Percentiles rank a stretch among this genome's conserved stretches.
Conservation (phyloP, 179 eudicot genomes). For the Amaranthus tricolor region DNA sequence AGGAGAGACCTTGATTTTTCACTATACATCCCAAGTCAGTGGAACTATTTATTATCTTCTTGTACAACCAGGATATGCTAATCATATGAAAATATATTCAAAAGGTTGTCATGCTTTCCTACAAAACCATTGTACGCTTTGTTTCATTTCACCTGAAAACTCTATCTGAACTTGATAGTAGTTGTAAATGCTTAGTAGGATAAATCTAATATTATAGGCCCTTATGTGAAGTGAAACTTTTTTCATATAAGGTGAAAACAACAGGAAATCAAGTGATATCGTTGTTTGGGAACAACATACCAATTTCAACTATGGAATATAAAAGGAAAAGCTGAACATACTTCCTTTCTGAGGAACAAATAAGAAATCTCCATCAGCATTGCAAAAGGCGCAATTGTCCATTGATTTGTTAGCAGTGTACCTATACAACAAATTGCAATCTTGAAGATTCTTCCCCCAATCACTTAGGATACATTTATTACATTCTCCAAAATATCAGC, state of each 20-base stretch:
- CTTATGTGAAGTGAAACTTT: background rate
- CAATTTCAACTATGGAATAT: background rate
- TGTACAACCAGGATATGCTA: background rate
- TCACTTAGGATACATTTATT: background rate
- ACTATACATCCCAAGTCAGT: background rate
- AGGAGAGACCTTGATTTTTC: background rate
- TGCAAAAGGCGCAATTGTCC: conserved; percentile 85
- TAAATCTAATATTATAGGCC: too few relatives aligned
- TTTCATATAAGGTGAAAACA: background rate
- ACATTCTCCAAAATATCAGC: background rate
- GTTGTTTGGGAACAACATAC: background rate
- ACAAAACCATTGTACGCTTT: background rate
- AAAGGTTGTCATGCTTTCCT: background rate
- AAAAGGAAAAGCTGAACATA: conserved; percentile 38
- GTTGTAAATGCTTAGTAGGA: background rate
- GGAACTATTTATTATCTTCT: background rate
- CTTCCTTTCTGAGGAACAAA: conserved; percentile 96
- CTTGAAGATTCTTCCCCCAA: conserved; percentile 3
- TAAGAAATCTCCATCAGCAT: conserved; percentile 96
- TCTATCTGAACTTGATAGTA: background rate
- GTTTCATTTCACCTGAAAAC: background rate
- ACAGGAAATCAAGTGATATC: background rate
- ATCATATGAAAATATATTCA: background rate
- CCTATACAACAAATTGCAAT: conserved; percentile 40
- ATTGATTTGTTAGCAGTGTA: conserved; percentile 86